These are phyloP conservation scores for Lachnellula suecica DNA, from an alignment of 2,329 filamentous ascomycete genomes.

Conservation along the genomic window DNA sequence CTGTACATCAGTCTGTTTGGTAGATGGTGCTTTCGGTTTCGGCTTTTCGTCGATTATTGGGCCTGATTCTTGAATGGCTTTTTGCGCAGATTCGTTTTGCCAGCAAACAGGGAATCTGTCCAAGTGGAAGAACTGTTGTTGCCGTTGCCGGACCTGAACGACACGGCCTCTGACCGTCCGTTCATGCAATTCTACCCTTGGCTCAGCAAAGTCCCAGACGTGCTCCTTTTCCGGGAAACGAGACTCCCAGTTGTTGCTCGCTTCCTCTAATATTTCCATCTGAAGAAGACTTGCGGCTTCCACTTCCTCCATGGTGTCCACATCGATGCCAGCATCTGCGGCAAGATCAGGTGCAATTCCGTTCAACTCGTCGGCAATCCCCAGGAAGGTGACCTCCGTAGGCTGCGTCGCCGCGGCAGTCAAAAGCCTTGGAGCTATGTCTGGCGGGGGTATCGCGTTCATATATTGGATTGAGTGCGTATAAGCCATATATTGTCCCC, in stretches of 20 bases:
- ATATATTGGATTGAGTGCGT: neutral
- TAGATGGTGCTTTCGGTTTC: neutral
- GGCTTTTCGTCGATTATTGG: constrained; percentile 11
- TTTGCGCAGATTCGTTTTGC: constrained; percentile 17
- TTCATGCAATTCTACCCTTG: constrained; percentile 1
- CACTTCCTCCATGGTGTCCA: constrained; percentile 3
- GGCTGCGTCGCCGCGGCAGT: neutral
- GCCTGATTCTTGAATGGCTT: constrained; percentile 14
- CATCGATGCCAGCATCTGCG: constrained; percentile 5
- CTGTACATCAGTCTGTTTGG: neutral
- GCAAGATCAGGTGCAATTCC: constrained; percentile 23
- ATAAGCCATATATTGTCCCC: neutral
- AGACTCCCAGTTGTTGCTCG: constrained; percentile 29
- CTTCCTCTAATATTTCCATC: constrained; percentile 28
- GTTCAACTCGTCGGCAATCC: constrained; percentile 20
- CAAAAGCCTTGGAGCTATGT: neutral
- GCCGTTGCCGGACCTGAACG: constrained; percentile 1
- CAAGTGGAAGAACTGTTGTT: constrained; percentile 22
- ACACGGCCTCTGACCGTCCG: neutral
- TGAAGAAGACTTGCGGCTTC: constrained; percentile 23
- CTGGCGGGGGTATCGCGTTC: neutral
- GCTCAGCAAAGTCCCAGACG: constrained; percentile 28
- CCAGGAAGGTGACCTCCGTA: constrained; percentile 8
- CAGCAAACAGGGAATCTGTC: constrained; percentile 20
- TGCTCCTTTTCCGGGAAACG: constrained; percentile 26